These are phyloP conservation scores for Colletotrichum liriopes DNA, from an alignment of 2,329 filamentous ascomycete species.

Conservation along the genomic window DNA sequence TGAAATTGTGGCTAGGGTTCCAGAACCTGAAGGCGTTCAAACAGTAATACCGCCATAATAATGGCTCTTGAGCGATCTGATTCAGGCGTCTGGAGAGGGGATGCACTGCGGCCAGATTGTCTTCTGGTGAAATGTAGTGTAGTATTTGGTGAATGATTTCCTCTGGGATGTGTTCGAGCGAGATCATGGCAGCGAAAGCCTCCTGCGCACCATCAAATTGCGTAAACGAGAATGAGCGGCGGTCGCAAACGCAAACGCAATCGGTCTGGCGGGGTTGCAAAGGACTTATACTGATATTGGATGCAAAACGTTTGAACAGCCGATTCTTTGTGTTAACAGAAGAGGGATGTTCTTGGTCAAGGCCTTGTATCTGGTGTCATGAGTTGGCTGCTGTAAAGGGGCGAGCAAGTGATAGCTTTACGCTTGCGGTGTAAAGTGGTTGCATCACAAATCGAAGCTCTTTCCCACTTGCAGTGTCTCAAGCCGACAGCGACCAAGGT, in stretches of 20 bases:
- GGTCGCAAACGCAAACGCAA: conserved; percentile 13
- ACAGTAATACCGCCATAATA: conserved; percentile 88
- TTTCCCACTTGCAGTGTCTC: conserved; percentile 38
- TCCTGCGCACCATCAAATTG: not conserved
- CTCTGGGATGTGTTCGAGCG: conserved; percentile 75
- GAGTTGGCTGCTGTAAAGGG: not conserved
- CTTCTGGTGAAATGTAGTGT: conserved; percentile 70
- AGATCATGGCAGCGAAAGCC: conserved; percentile 48
- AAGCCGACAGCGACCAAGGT: conserved; percentile 27
- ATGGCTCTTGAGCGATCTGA: conserved; percentile 76
- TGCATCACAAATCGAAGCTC: conserved; percentile 40
- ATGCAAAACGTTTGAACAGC: not conserved
- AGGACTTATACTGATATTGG: conserved; percentile 22
- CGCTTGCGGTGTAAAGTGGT: conserved; percentile 24
- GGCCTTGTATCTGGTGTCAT: not conserved
- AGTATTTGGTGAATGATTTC: conserved; percentile 90
- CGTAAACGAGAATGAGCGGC: not conserved
- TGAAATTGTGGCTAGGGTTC: conserved; percentile 76
- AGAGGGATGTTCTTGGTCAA: not conserved
- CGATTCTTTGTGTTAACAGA: not conserved
- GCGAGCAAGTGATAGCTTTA: not conserved
- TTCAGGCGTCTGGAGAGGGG: conserved; percentile 75
- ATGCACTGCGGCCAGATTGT: conserved; percentile 65
- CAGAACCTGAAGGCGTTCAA: conserved; percentile 79
- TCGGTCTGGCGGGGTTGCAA: conserved; percentile 6